These are phyloP conservation scores for Carex littledalei DNA, from an alignment of 176 grass and related monocot genomes.

Conservation along the genomic window DNA sequence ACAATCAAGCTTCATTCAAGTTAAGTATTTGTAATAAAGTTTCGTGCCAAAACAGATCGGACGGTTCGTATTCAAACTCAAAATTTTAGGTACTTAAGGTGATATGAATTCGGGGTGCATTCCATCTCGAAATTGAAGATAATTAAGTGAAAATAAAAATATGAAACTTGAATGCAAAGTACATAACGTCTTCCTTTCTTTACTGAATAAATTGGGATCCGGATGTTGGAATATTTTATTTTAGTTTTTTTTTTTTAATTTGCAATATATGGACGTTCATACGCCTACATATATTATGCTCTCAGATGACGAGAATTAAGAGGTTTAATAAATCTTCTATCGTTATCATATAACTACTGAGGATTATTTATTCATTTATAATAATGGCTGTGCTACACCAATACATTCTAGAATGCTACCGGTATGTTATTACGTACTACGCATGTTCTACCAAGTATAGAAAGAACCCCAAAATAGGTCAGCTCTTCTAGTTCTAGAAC, in stretches of 20 bases:
- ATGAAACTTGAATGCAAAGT: background rate
- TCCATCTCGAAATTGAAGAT: no score
- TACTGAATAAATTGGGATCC: background rate
- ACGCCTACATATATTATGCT: background rate
- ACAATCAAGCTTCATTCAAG: no score
- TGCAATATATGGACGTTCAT: background rate
- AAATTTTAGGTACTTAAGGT: no score
- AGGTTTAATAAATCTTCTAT: background rate
- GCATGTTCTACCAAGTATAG: background rate
- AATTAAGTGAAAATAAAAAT: no score
- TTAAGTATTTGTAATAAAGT: no score
- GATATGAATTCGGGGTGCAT: no score
- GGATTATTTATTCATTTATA: background rate
- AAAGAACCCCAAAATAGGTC: background rate
- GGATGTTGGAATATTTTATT: background rate
- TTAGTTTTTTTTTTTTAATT: background rate
- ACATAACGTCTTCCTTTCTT: background rate
- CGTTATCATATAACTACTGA: background rate
- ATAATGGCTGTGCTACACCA: background rate
- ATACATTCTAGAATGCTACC: background rate
- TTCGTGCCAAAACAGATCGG: no score
- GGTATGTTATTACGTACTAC: background rate
- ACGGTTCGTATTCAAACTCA: no score
- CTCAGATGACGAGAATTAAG: background rate
- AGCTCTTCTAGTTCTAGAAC: background rate